Evolutionary conservation across 1,284 basidiomycete genomes (phyloP).

Genomic region (Mycosarcoma maydis): DNA sequence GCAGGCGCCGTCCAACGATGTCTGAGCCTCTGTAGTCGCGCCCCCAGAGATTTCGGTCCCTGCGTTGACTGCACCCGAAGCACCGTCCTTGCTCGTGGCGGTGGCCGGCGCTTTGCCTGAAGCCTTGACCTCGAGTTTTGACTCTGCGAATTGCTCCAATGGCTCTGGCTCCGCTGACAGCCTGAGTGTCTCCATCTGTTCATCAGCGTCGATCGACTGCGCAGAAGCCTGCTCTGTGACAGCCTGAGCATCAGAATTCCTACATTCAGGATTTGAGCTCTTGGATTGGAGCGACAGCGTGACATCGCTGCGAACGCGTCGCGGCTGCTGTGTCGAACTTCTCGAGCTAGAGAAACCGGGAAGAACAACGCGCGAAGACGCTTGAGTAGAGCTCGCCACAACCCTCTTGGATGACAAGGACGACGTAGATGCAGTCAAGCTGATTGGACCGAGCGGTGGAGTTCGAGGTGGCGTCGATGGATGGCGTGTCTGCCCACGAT

Average conservation of each 20-base stretch:
- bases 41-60: neutral
- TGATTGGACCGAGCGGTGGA: slow-evolving; percentile 29
- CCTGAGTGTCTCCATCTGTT: slow-evolving; percentile 17
- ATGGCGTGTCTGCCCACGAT: slow-evolving; percentile 35
- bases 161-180: slow-evolving; percentile 22
- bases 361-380: slow-evolving; percentile 16
- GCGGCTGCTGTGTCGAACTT: slow-evolving; percentile 18
- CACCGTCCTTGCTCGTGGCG: neutral
- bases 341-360: slow-evolving; percentile 11
- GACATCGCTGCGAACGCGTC: slow-evolving; percentile 55
- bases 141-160: neutral
- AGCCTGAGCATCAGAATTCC: slow-evolving; percentile 6
- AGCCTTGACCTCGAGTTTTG: neutral
- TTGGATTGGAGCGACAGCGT: slow-evolving; percentile 49
- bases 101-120: neutral
- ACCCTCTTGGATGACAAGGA: slow-evolving; percentile 25
- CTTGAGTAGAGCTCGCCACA: slow-evolving; percentile 1
- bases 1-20: slow-evolving; percentile 13
- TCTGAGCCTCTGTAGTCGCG: neutral
- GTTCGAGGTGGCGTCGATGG: slow-evolving; percentile 42
- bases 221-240: neutral
- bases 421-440: slow-evolving; percentile 32
- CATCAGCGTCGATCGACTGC: slow-evolving; percentile 6
- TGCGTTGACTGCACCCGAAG: neutral
- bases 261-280: neutral